Conservation (phyloP, 805 yeast species). For the Yarrowia sp. region DNA sequence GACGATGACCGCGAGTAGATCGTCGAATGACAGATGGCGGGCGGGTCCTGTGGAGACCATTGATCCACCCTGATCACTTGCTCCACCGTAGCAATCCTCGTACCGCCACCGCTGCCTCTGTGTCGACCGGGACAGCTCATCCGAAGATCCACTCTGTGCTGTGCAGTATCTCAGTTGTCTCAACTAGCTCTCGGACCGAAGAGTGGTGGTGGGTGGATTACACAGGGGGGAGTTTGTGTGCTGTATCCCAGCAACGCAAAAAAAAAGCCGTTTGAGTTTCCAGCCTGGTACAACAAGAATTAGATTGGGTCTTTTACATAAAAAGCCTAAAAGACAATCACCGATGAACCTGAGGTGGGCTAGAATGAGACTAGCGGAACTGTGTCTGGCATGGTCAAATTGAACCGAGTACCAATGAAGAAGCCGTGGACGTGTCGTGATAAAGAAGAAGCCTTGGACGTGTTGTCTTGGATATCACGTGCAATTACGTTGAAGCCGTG, state of each 20-base stretch:
- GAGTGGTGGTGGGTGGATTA: neutral
- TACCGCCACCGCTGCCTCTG: neutral
- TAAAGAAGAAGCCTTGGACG: too few species aligned
- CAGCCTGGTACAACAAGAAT: constrained; percentile 4
- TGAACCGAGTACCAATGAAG: too few species aligned
- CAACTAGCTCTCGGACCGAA: constrained; percentile 25
- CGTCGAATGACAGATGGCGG: too few species aligned
- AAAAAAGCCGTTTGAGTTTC: neutral
- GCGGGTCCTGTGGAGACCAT: too few species aligned
- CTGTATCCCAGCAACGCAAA: constrained; percentile 9
- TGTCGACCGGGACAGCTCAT: neutral
- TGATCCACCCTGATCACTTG: too few species aligned
- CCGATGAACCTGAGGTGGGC: constrained; percentile 24
- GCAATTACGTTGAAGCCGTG: too few species aligned
- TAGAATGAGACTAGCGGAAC: constrained; percentile 28
- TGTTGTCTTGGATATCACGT: too few species aligned
- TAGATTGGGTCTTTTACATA: constrained; percentile 7
- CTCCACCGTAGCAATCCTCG: too few species aligned
- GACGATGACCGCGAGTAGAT: too few species aligned
- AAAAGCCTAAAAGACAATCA: neutral
- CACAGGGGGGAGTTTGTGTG: neutral
- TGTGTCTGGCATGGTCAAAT: constrained; percentile 6
- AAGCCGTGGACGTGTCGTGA: too few species aligned
- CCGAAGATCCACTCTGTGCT: constrained; percentile 19
- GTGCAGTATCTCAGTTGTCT: constrained; percentile 2